Evolutionary conservation across 306 rosid genomes (phyloP).

Genomic region (Clitoria ternatea): DNA sequence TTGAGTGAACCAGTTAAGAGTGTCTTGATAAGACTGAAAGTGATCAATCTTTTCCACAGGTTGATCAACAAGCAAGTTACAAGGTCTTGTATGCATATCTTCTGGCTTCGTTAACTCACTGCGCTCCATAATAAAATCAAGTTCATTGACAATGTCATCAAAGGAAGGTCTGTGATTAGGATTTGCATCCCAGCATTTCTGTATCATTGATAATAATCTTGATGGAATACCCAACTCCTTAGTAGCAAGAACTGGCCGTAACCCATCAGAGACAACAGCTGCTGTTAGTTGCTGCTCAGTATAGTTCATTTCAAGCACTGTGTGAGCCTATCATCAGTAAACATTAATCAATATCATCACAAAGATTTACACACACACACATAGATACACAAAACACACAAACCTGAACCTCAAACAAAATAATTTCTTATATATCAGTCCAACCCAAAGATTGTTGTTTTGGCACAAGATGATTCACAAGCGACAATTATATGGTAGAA

Average conservation of each 20-base stretch:
- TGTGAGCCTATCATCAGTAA: constrained; percentile 75
- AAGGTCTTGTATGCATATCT: constrained; percentile 27
- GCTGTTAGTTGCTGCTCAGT: constrained; percentile 88
- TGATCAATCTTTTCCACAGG: constrained; percentile 23
- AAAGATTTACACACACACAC: too few species aligned
- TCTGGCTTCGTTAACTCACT: constrained; percentile 37
- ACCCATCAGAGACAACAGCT: constrained; percentile 78
- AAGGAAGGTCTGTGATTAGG: constrained; percentile 72
- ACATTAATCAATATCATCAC: constrained; percentile 8
- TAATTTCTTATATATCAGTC: not conserved
- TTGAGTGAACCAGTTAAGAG: constrained; percentile 64
- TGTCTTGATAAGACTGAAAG: constrained; percentile 47
- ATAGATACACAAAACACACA: constrained; percentile 21
- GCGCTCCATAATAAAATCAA: constrained; percentile 50
- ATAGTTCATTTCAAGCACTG: constrained; percentile 93
- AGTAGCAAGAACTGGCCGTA: constrained; percentile 74
- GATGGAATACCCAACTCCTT: constrained; percentile 62
- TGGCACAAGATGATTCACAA: not conserved
- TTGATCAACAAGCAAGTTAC: constrained; percentile 30
- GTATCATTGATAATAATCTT: constrained; percentile 56
- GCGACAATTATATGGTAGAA: not conserved
- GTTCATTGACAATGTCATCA: constrained; percentile 59
- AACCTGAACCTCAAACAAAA: constrained; percentile 7
- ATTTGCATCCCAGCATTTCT: constrained; percentile 73
- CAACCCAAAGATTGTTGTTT: not conserved